Conservation (phyloP, 2,329 filamentous ascomycete genomes). For the Venturia pyrina region DNA sequence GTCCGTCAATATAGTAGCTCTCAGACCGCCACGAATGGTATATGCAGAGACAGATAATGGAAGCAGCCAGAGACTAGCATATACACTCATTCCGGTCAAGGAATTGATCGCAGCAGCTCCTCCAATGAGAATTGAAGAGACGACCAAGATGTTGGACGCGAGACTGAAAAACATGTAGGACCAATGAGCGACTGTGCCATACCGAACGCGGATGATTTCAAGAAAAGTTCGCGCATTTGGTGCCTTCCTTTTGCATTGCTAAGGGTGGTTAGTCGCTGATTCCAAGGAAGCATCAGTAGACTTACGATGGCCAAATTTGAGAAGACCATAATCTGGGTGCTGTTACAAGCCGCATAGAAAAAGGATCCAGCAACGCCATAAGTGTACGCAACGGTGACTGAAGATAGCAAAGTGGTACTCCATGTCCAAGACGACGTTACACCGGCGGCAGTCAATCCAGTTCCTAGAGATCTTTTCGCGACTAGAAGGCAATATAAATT, state of each 20-base stretch:
- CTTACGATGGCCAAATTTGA: conserved; percentile 15
- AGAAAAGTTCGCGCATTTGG: conserved; percentile 34
- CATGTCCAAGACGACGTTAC: conserved; percentile 42
- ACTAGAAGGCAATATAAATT: conserved; percentile 23
- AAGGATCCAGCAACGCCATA: conserved; percentile 30
- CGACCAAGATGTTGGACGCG: conserved; percentile 5
- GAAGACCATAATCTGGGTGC: conserved; percentile 31
- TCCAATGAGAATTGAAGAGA: conserved; percentile 26
- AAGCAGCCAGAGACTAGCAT: conserved; percentile 19
- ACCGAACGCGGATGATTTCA: conserved; percentile 18
- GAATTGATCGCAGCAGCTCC: conserved; percentile 17
- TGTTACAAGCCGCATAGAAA: conserved; percentile 26
- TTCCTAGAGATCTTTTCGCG: conserved; percentile 33
- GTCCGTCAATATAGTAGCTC: conserved; percentile 19
- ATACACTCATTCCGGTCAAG: conserved; percentile 17
- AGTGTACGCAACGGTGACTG: conserved; percentile 31
- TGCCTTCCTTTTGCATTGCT: conserved; percentile 25
- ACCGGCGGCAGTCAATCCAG: conserved; percentile 36
- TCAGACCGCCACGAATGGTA: conserved; percentile 20
- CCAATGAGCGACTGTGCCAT: conserved; percentile 5
- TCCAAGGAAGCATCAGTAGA: not conserved
- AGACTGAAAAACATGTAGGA: conserved; percentile 10
- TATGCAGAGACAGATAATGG: conserved; percentile 21
- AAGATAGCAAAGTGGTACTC: conserved; percentile 32
- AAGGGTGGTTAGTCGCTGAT: not conserved